Conservation (phyloP, 805 yeast species). For the Clavispora phyllophila region DNA sequence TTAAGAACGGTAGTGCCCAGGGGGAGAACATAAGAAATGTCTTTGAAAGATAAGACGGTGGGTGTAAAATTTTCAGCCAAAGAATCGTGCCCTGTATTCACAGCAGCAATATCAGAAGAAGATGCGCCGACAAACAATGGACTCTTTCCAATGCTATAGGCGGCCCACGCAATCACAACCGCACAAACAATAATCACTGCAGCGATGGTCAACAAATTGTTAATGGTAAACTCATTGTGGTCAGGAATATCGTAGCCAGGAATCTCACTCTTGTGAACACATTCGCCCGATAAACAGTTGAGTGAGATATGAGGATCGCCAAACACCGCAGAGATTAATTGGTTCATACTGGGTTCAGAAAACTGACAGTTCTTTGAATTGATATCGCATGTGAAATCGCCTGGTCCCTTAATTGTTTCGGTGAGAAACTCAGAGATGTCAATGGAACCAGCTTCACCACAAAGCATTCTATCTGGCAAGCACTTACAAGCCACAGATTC, state of each 20-base stretch:
- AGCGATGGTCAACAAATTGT: constrained; percentile 43
- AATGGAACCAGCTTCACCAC: constrained; percentile 92
- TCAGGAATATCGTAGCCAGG: constrained; percentile 83
- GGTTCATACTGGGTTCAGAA: constrained; percentile 95
- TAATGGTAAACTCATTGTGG: constrained; percentile 38
- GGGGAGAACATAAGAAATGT: constrained; percentile 53
- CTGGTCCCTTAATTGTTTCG: constrained; percentile 90
- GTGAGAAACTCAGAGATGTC: constrained; percentile 90
- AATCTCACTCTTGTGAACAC: constrained; percentile 85
- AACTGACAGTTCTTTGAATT: constrained; percentile 61
- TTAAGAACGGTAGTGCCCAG: constrained; percentile 51
- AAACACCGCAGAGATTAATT: constrained; percentile 79
- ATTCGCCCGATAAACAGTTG: constrained; percentile 81
- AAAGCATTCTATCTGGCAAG: constrained; percentile 85
- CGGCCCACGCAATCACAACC: constrained; percentile 36
- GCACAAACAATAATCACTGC: constrained; percentile 40
- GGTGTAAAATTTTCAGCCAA: constrained; percentile 56
- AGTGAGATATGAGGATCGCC: constrained; percentile 91
- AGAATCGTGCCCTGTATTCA: constrained; percentile 25
- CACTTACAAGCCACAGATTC: constrained; percentile 79
- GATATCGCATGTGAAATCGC: constrained; percentile 79
- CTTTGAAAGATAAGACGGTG: constrained; percentile 70
- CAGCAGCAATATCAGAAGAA: constrained; percentile 11
- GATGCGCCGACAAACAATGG: constrained; percentile 44
- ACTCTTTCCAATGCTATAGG: constrained; percentile 51